A percentile compares a stretch with the other conserved stretches of the same genome.
Conservation (phyloP, 208 protist species). For the Trypanosoma conorhini region DNA sequence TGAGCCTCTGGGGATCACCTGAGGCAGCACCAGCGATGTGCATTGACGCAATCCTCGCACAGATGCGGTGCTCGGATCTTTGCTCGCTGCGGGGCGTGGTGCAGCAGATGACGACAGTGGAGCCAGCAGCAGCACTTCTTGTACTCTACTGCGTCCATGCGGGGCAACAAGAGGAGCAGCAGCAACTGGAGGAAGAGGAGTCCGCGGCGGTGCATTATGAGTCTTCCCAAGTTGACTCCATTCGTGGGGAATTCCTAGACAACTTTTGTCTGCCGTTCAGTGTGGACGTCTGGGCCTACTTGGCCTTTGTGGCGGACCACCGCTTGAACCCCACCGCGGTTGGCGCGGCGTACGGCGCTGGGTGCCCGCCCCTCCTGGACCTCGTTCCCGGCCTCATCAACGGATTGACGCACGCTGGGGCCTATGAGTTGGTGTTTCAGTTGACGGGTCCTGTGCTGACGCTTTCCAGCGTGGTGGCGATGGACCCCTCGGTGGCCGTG, state of each 20-base stretch:
- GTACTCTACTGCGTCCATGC: conserved; percentile 52
- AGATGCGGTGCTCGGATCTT: conserved; percentile 36
- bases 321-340: conserved; percentile 31
- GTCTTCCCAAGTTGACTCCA: conserved; percentile 28
- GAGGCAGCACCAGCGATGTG: conserved; percentile 35
- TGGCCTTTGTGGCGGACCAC: conserved; percentile 64
- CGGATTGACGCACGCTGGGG: conserved; percentile 46
- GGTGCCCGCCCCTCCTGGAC: conserved; percentile 35
- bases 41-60: conserved; percentile 50
- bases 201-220: background rate
- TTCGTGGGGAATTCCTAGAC: conserved; percentile 46
- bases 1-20: conserved; percentile 35
- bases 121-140: conserved; percentile 49
- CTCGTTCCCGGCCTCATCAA: conserved; percentile 54
- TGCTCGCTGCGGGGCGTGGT: conserved; percentile 36
- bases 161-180: background rate
- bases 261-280: conserved; percentile 41
- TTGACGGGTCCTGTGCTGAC: conserved; percentile 41
- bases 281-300: conserved; percentile 45
- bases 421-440: conserved; percentile 57
- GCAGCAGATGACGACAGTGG: conserved; percentile 31
- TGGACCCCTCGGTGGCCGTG: conserved; percentile 48
- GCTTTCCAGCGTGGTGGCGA: conserved; percentile 20
- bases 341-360: conserved; percentile 18
- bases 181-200: background rate